Evolutionary conservation across 2,329 filamentous ascomycete genomes (phyloP).

Genomic region (Fusarium incarnatum): DNA sequence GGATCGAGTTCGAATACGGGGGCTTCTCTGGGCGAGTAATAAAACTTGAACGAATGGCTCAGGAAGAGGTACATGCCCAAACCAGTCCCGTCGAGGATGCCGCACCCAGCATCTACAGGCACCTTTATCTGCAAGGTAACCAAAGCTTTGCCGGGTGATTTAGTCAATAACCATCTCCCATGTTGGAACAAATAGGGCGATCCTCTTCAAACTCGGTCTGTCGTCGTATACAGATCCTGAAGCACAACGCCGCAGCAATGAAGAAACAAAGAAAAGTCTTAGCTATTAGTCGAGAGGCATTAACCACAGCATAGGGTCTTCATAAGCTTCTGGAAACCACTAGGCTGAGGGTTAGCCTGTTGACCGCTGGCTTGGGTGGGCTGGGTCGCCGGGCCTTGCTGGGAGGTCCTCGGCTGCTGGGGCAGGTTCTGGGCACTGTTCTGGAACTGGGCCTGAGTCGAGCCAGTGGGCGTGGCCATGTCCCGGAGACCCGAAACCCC

Average conservation of each 20-base stretch:
- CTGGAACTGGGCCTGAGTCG: constrained; percentile 96
- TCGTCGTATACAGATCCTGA: constrained; percentile 35
- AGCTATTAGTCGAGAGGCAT: constrained; percentile 40
- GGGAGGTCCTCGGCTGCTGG: constrained; percentile 71
- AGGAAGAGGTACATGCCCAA: constrained; percentile 8
- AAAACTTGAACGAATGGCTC: constrained; percentile 6
- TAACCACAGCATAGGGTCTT: constrained; percentile 92
- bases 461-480: constrained; percentile 85
- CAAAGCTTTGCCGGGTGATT: constrained; percentile 12
- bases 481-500: constrained; percentile 79
- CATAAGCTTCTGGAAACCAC: constrained; percentile 91
- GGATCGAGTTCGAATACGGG: constrained; percentile 31
- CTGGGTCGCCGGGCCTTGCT: constrained; percentile 68
- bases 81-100: constrained; percentile 10
- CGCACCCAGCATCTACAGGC: constrained; percentile 6
- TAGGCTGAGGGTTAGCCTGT: constrained; percentile 77
- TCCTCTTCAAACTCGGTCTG: constrained; percentile 27
- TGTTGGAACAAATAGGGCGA: constrained; percentile 3
- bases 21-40: constrained; percentile 2
- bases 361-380: constrained; percentile 66
- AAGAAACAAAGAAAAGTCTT: constrained; percentile 48
- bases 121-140: neutral
- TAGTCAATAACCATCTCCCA: constrained; percentile 23
- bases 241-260: constrained; percentile 46
- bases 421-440: constrained; percentile 91